Percentiles rank a stretch among this genome's conserved stretches.
These are phyloP conservation scores for Biscogniauxia sp. DNA, from an alignment of 2,329 filamentous ascomycete genomes.

Conservation along the genomic window DNA sequence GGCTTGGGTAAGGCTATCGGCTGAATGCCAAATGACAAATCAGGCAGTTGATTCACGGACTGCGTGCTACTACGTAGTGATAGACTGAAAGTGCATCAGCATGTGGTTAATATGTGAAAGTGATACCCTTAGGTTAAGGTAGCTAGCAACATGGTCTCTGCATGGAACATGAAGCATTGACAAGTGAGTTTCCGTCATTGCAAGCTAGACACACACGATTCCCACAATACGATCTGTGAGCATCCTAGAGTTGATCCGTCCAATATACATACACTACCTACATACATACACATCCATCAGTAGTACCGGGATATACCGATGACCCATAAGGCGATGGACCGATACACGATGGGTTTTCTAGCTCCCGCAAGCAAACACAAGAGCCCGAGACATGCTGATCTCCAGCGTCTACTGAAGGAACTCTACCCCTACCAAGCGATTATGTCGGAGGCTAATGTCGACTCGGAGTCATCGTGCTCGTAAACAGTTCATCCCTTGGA, in stretches of 20 bases:
- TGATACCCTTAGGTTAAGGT: slow-evolving; percentile 10
- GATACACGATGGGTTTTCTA: neutral
- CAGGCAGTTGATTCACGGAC: slow-evolving; percentile 15
- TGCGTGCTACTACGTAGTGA: neutral
- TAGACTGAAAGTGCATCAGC: slow-evolving; percentile 15
- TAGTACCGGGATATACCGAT: slow-evolving; percentile 19
- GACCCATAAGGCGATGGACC: slow-evolving; percentile 16
- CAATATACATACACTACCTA: neutral
- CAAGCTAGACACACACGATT: slow-evolving; percentile 13
- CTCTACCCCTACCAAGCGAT: neutral
- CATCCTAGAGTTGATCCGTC: slow-evolving; percentile 8
- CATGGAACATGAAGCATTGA: too few relatives aligned
- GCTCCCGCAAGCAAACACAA: slow-evolving; percentile 18
- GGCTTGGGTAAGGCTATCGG: slow-evolving; percentile 15
- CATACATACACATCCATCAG: too few relatives aligned
- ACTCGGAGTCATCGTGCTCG: neutral
- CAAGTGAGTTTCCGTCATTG: slow-evolving; percentile 21
- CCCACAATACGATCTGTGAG: slow-evolving; percentile 16
- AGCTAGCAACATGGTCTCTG: slow-evolving; percentile 8
- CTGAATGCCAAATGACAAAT: slow-evolving; percentile 18
- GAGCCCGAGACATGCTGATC: slow-evolving; percentile 21
- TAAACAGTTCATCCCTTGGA: neutral
- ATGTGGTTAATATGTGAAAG: slow-evolving; percentile 14
- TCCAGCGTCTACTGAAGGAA: slow-evolving; percentile 1
- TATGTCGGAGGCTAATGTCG: neutral